A percentile compares a stretch with the other conserved stretches of the same genome.
phyloP scores from a whole-genome alignment of 805 yeast genomes.

The Candida broadrunensis region DNA sequence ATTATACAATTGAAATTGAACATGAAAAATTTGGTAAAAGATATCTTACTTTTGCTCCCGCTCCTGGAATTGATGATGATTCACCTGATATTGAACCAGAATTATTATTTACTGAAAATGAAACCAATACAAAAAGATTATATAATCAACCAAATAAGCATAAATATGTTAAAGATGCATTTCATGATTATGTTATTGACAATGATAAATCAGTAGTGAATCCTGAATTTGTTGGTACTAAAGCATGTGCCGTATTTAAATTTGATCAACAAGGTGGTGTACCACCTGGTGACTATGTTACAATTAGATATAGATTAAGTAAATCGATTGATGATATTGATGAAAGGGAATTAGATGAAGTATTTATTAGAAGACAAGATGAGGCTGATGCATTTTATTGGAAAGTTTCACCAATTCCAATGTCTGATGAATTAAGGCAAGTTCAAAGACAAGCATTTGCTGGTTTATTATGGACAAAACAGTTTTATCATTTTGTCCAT shows the following conservation, averaged over 20 bases:
- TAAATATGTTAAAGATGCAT: constrained; percentile 79
- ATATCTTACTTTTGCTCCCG: constrained; percentile 68
- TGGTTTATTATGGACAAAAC: constrained; percentile 91
- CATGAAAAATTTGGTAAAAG: constrained; percentile 73
- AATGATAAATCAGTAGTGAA: constrained; percentile 61
- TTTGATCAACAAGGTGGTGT: constrained; percentile 77
- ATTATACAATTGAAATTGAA: constrained; percentile 52
- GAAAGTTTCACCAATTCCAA: constrained; percentile 82
- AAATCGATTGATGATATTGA: constrained; percentile 48
- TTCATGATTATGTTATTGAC: constrained; percentile 77
- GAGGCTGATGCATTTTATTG: constrained; percentile 94
- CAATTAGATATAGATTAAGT: constrained; percentile 73
- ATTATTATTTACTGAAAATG: constrained; percentile 84
- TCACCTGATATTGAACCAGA: constrained; percentile 70
- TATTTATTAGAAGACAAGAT: constrained; percentile 67
- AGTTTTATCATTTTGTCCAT: constrained; percentile 82
- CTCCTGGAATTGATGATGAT: constrained; percentile 67
- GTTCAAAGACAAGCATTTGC: constrained; percentile 94
- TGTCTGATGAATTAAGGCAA: constrained; percentile 72
- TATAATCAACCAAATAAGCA: constrained; percentile 59
- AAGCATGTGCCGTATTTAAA: constrained; percentile 78
- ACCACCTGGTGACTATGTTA: constrained; percentile 84
- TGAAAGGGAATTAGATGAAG: constrained; percentile 69
- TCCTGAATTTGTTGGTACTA: constrained; percentile 73
- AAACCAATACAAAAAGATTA: constrained; percentile 69